phyloP scores from a whole-genome alignment of 2,329 filamentous ascomycete genomes.

The Curvularia eragrostidis region DNA sequence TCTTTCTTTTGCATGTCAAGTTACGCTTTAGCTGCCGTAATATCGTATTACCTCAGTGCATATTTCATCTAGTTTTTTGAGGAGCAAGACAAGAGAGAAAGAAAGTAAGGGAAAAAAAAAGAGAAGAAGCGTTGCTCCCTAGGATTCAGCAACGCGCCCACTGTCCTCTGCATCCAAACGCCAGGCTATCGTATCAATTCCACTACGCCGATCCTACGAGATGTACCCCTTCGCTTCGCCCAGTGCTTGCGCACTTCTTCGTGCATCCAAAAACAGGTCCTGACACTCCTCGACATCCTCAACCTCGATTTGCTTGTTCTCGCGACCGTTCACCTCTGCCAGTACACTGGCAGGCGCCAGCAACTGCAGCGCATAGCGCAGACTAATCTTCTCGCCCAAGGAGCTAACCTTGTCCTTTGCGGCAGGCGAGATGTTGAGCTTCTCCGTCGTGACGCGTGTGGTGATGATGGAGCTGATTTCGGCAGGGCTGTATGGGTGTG shows the following conservation, averaged over 20 bases:
- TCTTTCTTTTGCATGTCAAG: neutral
- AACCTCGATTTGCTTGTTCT: conserved; percentile 57
- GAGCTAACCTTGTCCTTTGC: conserved; percentile 87
- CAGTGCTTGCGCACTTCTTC: conserved; percentile 53
- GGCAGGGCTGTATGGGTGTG: conserved; percentile 82
- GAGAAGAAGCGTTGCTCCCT: conserved; percentile 3
- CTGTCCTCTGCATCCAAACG: conserved; percentile 18
- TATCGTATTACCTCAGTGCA: conserved; percentile 12
- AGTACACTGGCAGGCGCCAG: conserved; percentile 90
- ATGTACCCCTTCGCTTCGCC: conserved; percentile 43
- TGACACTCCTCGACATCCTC: conserved; percentile 63
- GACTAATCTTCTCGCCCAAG: conserved; percentile 85
- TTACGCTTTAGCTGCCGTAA: conserved; percentile 1
- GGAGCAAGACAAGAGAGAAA: neutral
- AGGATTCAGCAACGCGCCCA: conserved; percentile 15
- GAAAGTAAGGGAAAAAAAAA: neutral
- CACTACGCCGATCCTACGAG: conserved; percentile 26
- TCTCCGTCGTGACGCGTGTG: conserved; percentile 82
- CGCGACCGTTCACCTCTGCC: conserved; percentile 69
- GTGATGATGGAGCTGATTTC: conserved; percentile 94
- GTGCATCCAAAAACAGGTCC: conserved; percentile 57
- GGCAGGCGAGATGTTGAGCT: conserved; percentile 76
- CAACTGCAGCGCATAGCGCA: conserved; percentile 92
- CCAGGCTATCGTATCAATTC: conserved; percentile 22
- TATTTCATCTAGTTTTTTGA: conserved; percentile 17